Evolutionary conservation across 2,329 filamentous ascomycete species (phyloP), one percentile per base, ranked within the genome.

Genomic region (Aspergillus luchuensis): DNA sequence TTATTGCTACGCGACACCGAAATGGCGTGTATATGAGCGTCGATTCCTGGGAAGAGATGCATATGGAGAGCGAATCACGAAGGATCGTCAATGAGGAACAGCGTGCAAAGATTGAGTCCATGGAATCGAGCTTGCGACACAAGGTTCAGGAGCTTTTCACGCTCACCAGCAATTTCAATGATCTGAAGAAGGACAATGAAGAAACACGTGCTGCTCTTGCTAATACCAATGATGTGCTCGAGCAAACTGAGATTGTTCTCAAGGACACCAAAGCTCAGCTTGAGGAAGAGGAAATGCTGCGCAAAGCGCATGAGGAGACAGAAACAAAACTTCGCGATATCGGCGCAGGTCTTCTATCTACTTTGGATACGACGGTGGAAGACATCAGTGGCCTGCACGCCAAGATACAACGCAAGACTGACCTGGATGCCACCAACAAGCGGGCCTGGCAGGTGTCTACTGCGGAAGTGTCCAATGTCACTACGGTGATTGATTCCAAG

Each of bases 11-110:
- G 5, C 84, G 95, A 23, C 92, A 97, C 73, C 89, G 95, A 39
- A 97, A 98, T 72, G 95, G 95, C 56, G 94, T 99, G 2, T 98
- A 98, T 73, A 83, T 99, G 36, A 90, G 94, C 0, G 90, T 91
- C 59, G 92, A 97, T 60, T 86, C 86, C 15, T 97, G 92, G 71
- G 94, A 98, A 72, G 91, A 96, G 69, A 90, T 99, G 78, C 94
- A 89, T 0, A 90, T 91, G 5, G 89, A 97, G 74, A 97, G 91
- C 76, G 95, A 99, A 76, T 97, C 94, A 2, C 86, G 93, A 56
- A 85, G 92, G 11, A 97, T 98, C 63, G 84, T 98, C 41, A 90
- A 89, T 67, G 94, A 98, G 69, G 95, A 99, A 73, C 94, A 98
- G 71, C 85, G 88, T 7, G 92, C 94, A 67, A 94, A 92, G 75